A percentile compares a stretch with the other conserved stretches of the same genome.
Conservation (phyloP, 768 basidiomycete species). For the Tubosaeta brunneosetosa region DNA sequence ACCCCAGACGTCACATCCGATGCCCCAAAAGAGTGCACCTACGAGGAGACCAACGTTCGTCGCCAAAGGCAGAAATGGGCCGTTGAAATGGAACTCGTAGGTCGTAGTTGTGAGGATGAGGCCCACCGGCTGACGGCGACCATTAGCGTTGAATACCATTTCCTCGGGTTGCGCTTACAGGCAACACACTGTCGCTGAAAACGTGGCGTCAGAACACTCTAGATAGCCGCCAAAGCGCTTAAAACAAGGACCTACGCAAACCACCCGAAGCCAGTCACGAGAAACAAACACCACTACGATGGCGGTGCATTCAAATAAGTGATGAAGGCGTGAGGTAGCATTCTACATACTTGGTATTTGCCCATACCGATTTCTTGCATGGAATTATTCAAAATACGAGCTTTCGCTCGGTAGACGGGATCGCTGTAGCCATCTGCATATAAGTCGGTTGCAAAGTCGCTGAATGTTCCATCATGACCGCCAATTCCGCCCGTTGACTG, state of each 20-base stretch:
- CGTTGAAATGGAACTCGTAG: slow-evolving; percentile 44
- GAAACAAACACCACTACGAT: slow-evolving; percentile 35
- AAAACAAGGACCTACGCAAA: slow-evolving; percentile 29
- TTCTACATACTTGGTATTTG: slow-evolving; percentile 41
- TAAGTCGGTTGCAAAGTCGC: slow-evolving; percentile 18
- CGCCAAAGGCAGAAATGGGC: slow-evolving; percentile 47
- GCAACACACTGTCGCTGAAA: slow-evolving; percentile 36
- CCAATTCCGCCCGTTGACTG: not conserved
- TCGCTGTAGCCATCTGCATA: slow-evolving; percentile 37
- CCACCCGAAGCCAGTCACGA: slow-evolving; percentile 41
- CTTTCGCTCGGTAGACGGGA: slow-evolving; percentile 48
- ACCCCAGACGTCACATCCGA: slow-evolving; percentile 51
- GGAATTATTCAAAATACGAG: slow-evolving; percentile 41
- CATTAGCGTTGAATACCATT: not conserved
- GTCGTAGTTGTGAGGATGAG: slow-evolving; percentile 46
- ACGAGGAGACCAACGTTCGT: slow-evolving; percentile 50
- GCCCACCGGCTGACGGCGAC: slow-evolving; percentile 32
- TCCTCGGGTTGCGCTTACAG: slow-evolving; percentile 23
- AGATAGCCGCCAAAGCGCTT: too few species aligned
- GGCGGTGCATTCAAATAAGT: not conserved
- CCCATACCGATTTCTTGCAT: slow-evolving; percentile 57
- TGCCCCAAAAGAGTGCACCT: slow-evolving; percentile 46
- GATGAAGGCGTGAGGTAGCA: not conserved
- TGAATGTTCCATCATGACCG: not conserved
- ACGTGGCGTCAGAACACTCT: not conserved